phyloP scores from a whole-genome alignment of 164 flowering plant genomes.

The Santalum album region DNA sequence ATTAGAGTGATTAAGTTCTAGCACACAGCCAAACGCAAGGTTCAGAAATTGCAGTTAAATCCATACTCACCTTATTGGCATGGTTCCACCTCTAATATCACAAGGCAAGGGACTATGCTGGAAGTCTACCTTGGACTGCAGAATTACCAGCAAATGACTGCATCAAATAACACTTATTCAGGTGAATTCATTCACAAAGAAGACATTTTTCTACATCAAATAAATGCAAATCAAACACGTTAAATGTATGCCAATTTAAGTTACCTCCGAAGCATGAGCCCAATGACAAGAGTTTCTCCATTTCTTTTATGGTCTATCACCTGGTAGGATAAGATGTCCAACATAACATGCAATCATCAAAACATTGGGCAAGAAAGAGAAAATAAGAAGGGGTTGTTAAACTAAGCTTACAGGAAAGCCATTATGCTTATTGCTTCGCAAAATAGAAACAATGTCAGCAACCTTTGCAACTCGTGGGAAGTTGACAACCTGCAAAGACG shows the following conservation, averaged over 20 bases:
- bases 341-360: slow-evolving; percentile 1
- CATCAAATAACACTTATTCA: slow-evolving; percentile 15
- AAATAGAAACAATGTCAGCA: slow-evolving; percentile 59
- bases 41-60: not conserved
- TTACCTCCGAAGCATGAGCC: slow-evolving; percentile 89
- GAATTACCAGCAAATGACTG: slow-evolving; percentile 89
- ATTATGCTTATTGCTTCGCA: slow-evolving; percentile 70
- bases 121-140: slow-evolving; percentile 87
- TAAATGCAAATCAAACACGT: not conserved
- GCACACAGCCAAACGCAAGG: not conserved
- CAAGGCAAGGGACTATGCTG: slow-evolving; percentile 80
- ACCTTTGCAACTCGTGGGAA: slow-evolving; percentile 82
- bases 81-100: slow-evolving; percentile 50
- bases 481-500: slow-evolving; percentile 55
- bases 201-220: too few relatives aligned
- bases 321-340: slow-evolving; percentile 17
- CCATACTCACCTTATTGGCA: slow-evolving; percentile 46
- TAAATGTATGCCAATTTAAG: not conserved
- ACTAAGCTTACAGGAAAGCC: slow-evolving; percentile 78
- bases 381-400: not conserved
- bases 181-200: slow-evolving; percentile 5
- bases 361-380: not conserved
- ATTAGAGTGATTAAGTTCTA: slow-evolving; percentile 3
- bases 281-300: slow-evolving; percentile 82
- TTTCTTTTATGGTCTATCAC: slow-evolving; percentile 73